These are phyloP conservation scores for Phytopythium cucurbitacearum DNA, from an alignment of 352 stramenopile species.

Conservation along the genomic window DNA sequence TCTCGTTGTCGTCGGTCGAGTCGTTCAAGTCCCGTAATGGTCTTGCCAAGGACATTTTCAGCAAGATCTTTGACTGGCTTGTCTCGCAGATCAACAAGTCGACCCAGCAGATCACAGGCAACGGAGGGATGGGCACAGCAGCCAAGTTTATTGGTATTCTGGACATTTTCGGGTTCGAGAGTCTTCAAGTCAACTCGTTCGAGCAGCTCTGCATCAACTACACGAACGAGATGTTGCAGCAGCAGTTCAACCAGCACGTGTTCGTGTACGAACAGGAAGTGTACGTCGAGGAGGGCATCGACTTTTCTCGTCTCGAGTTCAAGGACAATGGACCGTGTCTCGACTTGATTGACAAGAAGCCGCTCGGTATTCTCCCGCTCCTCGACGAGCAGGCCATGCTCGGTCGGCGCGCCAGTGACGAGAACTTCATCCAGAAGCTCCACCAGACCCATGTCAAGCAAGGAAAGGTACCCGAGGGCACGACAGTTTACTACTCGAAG, in stretches of 20 bases:
- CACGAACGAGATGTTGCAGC: conserved; percentile 95
- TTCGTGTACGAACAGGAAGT: conserved; percentile 97
- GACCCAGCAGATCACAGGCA: conserved; percentile 63
- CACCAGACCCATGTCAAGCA: conserved; percentile 85
- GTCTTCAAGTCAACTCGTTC: conserved; percentile 91
- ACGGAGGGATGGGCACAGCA: conserved; percentile 14
- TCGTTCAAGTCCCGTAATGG: conserved; percentile 91
- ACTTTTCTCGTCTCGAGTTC: conserved; percentile 90
- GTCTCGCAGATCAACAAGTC: conserved; percentile 92
- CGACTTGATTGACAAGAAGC: conserved; percentile 93
- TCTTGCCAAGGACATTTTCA: conserved; percentile 94
- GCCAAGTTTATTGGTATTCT: conserved; percentile 92
- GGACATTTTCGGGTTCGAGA: conserved; percentile 98
- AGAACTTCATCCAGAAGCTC: conserved; percentile 91
- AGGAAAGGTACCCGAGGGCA: conserved; percentile 71
- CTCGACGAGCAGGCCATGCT: conserved; percentile 97
- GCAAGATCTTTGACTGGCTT: conserved; percentile 96
- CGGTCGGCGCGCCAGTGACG: conserved; percentile 83
- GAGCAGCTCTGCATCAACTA: conserved; percentile 97
- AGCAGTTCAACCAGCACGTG: conserved; percentile 95
- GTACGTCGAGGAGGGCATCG: conserved; percentile 96
- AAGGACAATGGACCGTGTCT: conserved; percentile 92
- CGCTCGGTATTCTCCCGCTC: conserved; percentile 89
- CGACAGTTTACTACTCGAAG: conserved; percentile 82
- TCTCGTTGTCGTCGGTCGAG: conserved; percentile 75